These are phyloP conservation scores for Apophysomyces variabilis DNA, from an alignment of 371 early-diverging fungal genomes.

Conservation along the genomic window DNA sequence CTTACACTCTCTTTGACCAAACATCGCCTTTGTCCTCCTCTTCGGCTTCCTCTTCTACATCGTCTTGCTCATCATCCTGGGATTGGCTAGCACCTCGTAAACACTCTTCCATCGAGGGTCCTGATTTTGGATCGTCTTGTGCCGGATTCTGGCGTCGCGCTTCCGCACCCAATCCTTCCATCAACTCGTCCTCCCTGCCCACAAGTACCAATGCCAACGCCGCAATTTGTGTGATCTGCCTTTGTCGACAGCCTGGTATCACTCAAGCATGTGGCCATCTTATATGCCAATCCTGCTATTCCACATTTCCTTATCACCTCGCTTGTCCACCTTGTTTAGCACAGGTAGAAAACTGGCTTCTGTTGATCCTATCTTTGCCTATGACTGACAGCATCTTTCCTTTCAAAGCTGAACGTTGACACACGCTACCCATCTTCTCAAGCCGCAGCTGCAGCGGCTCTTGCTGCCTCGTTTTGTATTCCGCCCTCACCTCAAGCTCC, in stretches of 20 bases:
- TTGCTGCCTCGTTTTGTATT: neutral
- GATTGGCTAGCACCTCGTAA: constrained; percentile 5
- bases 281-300: constrained; percentile 7
- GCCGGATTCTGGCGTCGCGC: constrained; percentile 8
- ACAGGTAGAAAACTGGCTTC: neutral
- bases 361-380: neutral
- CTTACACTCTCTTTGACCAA: neutral
- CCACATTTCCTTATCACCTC: constrained; percentile 4
- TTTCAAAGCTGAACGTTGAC: neutral
- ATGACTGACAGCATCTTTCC: neutral
- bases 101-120: neutral
- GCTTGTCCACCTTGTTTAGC: neutral
- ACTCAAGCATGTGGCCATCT: constrained; percentile 8
- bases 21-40: constrained; percentile 1
- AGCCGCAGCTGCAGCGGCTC: constrained; percentile 4
- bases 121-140: constrained; percentile 6
- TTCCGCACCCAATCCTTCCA: neutral
- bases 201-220: neutral
- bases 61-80: neutral
- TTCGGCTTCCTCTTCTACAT: neutral
- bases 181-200: neutral
- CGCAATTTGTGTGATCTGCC: neutral
- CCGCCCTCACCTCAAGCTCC: constrained; percentile 1
- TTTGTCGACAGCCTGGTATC: constrained; percentile 14
- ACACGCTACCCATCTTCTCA: neutral